phyloP scores from a whole-genome alignment of 306 rosid species.

The Cicer cuneatum region DNA sequence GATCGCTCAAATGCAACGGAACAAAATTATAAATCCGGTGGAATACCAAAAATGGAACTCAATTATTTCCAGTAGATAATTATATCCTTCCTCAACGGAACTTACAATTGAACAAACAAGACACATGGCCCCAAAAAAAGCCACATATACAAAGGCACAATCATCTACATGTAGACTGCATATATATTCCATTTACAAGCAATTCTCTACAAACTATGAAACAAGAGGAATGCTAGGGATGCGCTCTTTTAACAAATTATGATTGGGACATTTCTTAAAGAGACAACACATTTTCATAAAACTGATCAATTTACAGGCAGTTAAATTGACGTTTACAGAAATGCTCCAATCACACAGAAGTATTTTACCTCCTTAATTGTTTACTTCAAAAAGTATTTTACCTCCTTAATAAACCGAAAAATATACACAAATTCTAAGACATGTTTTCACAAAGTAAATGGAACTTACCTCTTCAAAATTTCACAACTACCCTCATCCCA shows the following conservation, averaged over 20 bases:
- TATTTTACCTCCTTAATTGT: too few species aligned
- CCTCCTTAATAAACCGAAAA: too few species aligned
- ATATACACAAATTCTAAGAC: too few species aligned
- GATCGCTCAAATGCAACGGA: neutral
- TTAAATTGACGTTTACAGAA: neutral
- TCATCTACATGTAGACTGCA: neutral
- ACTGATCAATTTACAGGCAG: neutral
- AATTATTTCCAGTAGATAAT: neutral
- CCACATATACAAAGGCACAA: neutral
- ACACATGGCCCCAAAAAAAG: neutral
- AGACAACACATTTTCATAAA: neutral
- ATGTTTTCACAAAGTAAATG: too few species aligned
- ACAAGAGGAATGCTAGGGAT: neutral
- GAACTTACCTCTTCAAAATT: too few species aligned
- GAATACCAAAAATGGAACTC: neutral
- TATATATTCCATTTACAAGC: neutral
- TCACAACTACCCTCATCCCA: too few species aligned
- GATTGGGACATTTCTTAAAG: neutral
- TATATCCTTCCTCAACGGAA: conserved; percentile 18
- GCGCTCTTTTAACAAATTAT: neutral
- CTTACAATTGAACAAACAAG: conserved; percentile 18
- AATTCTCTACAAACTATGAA: neutral
- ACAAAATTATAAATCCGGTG: too few species aligned
- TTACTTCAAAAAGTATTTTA: too few species aligned
- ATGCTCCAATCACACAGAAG: neutral